Percentiles rank a stretch among this genome's conserved stretches.
These are phyloP conservation scores for Baudoinia panamericana DNA, from an alignment of 495 filamentous ascomycete species.

Conservation along the genomic window DNA sequence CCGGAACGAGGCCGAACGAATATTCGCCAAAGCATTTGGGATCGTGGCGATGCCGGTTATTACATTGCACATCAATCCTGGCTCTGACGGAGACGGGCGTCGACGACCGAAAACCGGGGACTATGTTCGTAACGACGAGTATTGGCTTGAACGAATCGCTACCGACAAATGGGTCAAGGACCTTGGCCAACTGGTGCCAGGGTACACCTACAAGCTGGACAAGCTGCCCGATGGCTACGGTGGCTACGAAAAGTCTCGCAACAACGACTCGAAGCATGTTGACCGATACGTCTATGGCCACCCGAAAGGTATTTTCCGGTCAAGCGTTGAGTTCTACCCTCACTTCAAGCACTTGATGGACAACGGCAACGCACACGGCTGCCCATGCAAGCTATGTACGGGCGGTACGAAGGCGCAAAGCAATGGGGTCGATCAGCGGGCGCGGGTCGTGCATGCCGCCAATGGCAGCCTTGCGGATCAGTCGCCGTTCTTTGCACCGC, in stretches of 20 bases:
- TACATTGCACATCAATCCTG: conserved; percentile 21
- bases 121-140: conserved; percentile 14
- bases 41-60: conserved; percentile 17
- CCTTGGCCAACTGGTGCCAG: not conserved
- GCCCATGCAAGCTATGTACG: conserved; percentile 30
- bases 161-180: conserved; percentile 13
- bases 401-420: not conserved
- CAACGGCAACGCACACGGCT: conserved; percentile 30
- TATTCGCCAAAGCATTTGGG: not conserved
- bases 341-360: conserved; percentile 48
- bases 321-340: conserved; percentile 40
- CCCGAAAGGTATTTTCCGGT: conserved; percentile 40
- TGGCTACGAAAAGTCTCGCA: conserved; percentile 35
- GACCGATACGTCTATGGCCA: conserved; percentile 46
- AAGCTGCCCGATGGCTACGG: conserved; percentile 43
- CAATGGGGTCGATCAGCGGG: too few species aligned
- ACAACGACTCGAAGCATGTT: conserved; percentile 22
- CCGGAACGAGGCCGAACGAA: too few species aligned
- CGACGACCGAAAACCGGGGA: conserved; percentile 21
- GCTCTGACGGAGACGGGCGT: conserved; percentile 29
- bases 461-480: too few species aligned
- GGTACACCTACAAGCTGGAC: conserved; percentile 38
- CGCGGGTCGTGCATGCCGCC: too few species aligned
- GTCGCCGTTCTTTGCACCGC: too few species aligned
- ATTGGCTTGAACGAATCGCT: conserved; percentile 13